These are phyloP conservation scores for Pseudocercospora ulei DNA, from an alignment of 2,329 filamentous ascomycete genomes.

Conservation along the genomic window DNA sequence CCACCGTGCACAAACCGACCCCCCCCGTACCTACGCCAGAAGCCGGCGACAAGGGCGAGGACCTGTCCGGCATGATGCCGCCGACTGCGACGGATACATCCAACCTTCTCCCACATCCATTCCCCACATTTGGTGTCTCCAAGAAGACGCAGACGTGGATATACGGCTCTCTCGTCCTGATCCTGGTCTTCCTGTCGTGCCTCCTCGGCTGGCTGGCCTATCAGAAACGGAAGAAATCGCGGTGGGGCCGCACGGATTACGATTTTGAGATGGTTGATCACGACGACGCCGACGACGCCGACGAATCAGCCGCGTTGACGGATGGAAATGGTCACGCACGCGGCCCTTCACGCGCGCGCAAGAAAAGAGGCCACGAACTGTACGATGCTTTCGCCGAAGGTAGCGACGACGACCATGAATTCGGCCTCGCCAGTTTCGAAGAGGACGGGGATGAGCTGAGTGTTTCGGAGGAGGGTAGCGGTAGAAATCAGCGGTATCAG, in stretches of 20 bases:
- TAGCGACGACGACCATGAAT: slow-evolving; percentile 71
- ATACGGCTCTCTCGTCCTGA: slow-evolving; percentile 74
- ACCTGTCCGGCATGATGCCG: slow-evolving; percentile 7
- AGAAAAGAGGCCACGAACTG: slow-evolving; percentile 68
- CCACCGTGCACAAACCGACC: slow-evolving; percentile 28
- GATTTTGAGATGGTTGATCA: slow-evolving; percentile 90
- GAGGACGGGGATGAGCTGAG: no score
- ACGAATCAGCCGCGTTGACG: slow-evolving; percentile 28
- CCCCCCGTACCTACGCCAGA: slow-evolving; percentile 34
- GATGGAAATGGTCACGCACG: slow-evolving; percentile 29
- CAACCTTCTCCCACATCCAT: slow-evolving; percentile 67
- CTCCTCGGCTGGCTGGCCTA: slow-evolving; percentile 68
- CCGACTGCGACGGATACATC: slow-evolving; percentile 36
- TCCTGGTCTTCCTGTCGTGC: slow-evolving; percentile 69
- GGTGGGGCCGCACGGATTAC: slow-evolving; percentile 59
- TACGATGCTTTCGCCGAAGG: slow-evolving; percentile 97
- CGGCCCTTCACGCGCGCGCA: slow-evolving; percentile 38
- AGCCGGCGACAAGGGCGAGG: slow-evolving; percentile 26
- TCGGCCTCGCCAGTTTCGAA: no score
- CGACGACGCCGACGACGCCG: slow-evolving; percentile 57
- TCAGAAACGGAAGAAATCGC: slow-evolving; percentile 59
- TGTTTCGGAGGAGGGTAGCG: no score
- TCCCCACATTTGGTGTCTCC: slow-evolving; percentile 82
- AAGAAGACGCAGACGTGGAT: slow-evolving; percentile 89
- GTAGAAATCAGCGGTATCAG: no score